Conservation (phyloP, 2,329 filamentous ascomycete species). For the Arthroderma sp. region DNA sequence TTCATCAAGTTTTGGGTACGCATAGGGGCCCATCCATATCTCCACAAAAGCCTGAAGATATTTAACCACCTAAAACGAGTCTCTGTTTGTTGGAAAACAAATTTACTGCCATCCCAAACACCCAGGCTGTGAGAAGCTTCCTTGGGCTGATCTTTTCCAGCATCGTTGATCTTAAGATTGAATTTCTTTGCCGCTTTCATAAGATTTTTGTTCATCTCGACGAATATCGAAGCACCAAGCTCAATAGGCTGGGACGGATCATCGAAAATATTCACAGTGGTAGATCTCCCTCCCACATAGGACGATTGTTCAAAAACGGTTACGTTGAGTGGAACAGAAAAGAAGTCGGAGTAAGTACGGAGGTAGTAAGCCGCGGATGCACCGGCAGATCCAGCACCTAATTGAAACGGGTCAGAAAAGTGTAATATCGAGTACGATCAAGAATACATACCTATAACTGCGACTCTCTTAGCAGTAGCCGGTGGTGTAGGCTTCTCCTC, state of each 20-base stretch:
- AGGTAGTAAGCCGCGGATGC: conserved; percentile 79
- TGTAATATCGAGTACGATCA: no score
- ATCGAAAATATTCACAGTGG: conserved; percentile 66
- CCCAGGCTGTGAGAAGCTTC: conserved; percentile 45
- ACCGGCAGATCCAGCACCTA: conserved; percentile 80
- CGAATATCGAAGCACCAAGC: conserved; percentile 84
- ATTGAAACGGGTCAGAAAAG: no score
- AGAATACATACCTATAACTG: conserved; percentile 8
- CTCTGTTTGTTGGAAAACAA: conserved; percentile 55
- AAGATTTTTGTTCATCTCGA: conserved; percentile 70
- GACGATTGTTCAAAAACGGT: conserved; percentile 72
- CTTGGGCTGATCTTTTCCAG: conserved; percentile 34
- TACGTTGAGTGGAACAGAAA: conserved; percentile 55
- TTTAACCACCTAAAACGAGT: conserved; percentile 63
- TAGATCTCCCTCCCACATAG: conserved; percentile 72
- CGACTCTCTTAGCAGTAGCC: conserved; percentile 5
- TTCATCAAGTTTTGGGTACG: conserved; percentile 61
- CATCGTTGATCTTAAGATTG: conserved; percentile 46
- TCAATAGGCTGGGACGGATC: conserved; percentile 59
- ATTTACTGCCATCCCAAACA: conserved; percentile 69
- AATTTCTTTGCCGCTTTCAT: conserved; percentile 59
- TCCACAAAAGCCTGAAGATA: conserved; percentile 64
- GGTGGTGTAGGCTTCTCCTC: neutral
- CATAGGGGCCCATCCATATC: conserved; percentile 69
- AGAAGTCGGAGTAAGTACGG: conserved; percentile 51